Conservation (phyloP, 345 rosid genomes). For the Luvunga scandens region DNA sequence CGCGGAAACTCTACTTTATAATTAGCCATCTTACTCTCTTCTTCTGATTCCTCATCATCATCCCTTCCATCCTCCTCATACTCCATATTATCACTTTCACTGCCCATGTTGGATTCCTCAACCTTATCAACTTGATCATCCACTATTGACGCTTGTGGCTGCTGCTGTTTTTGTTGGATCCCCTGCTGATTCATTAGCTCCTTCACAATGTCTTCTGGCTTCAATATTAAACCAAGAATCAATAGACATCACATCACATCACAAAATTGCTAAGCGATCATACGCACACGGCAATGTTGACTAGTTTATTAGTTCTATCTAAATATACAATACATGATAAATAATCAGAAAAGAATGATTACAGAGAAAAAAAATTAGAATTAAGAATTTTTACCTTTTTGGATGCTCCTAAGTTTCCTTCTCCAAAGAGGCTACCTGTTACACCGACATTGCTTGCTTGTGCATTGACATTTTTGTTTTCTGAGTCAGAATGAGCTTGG, state of each 20-base stretch:
- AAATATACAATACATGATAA: not conserved
- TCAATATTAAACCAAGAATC: constrained; percentile 49
- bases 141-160: constrained; percentile 29
- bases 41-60: constrained; percentile 44
- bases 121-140: constrained; percentile 43
- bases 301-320: not conserved
- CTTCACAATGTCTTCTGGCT: constrained; percentile 83
- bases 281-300: not conserved
- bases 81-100: constrained; percentile 32
- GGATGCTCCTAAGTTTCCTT: constrained; percentile 34
- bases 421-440: constrained; percentile 25
- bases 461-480: constrained; percentile 16
- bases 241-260: constrained; percentile 21
- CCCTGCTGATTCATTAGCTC: constrained; percentile 47
- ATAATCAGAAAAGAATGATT: not conserved
- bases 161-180: constrained; percentile 20
- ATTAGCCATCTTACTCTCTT: constrained; percentile 41
- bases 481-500: constrained; percentile 14
- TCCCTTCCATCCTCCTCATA: constrained; percentile 35
- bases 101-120: constrained; percentile 23
- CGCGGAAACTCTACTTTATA: constrained; percentile 58
- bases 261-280: not conserved
- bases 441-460: constrained; percentile 20
- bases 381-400: constrained; percentile 38
- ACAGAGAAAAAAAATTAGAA: not conserved